Percentiles rank a stretch among this genome's conserved stretches.
Conservation (phyloP, 2,329 filamentous ascomycete species). For the Colletotrichum sp. region DNA sequence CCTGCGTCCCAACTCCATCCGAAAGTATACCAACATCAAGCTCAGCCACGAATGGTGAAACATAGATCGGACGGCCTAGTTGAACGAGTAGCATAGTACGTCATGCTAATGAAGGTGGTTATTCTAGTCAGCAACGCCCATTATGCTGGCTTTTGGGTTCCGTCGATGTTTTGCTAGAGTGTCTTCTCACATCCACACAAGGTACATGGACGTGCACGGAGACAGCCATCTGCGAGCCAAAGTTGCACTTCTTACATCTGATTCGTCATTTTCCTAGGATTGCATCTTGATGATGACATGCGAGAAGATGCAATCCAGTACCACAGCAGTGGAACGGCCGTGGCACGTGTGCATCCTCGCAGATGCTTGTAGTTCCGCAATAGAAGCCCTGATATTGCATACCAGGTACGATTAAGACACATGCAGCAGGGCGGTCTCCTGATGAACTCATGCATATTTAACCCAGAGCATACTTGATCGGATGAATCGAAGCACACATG, state of each 20-base stretch:
- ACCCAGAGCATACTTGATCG: neutral
- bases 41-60: neutral
- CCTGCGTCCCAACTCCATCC: neutral
- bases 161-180: neutral
- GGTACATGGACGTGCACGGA: neutral
- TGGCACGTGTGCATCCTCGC: neutral
- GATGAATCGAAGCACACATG: neutral
- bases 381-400: neutral
- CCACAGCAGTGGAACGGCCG: neutral
- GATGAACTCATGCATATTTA: neutral
- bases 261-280: neutral
- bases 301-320: neutral
- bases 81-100: neutral
- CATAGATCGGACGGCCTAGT: neutral
- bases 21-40: neutral
- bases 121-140: no score
- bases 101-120: neutral
- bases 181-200: neutral
- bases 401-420: neutral
- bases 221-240: neutral
- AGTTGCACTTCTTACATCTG: neutral
- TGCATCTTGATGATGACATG: neutral
- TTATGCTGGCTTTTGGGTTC: neutral
- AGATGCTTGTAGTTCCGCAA: neutral
- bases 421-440: neutral